Evolutionary conservation across 768 basidiomycete species (phyloP).

Genomic region (Roridomyces roridus): DNA sequence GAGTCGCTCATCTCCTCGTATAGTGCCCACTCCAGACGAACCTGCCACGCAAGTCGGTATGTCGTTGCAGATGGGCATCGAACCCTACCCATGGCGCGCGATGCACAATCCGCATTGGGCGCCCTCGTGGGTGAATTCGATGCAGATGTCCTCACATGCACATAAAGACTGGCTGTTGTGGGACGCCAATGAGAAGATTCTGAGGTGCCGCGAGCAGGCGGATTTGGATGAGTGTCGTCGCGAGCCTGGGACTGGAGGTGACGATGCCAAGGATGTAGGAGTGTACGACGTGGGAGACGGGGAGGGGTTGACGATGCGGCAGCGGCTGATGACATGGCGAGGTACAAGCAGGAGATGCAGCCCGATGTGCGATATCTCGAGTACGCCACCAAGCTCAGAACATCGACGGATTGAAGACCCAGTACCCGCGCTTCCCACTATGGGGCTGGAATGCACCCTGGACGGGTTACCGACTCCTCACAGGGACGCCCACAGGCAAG

Average conservation of each 20-base stretch:
- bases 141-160: not conserved
- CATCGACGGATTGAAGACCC: too few species aligned
- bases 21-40: not conserved
- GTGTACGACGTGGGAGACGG: too few species aligned
- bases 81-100: conserved; percentile 17
- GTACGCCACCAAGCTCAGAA: too few species aligned
- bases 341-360: too few species aligned
- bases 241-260: too few species aligned
- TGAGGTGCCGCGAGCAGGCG: too few species aligned
- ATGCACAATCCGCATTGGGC: not conserved
- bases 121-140: not conserved
- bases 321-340: too few species aligned
- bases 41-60: not conserved
- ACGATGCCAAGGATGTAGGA: too few species aligned
- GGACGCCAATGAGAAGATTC: not conserved
- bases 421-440: not conserved
- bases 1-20: not conserved
- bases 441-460: conserved; percentile 20
- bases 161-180: too few species aligned
- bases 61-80: conserved; percentile 11
- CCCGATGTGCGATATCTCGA: too few species aligned
- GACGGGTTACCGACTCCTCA: conserved; percentile 2
- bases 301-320: too few species aligned
- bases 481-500: conserved; percentile 1
- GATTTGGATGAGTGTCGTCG: too few species aligned